phyloP scores from a whole-genome alignment of 805 yeast species.

The Metschnikowia vanudenii region DNA sequence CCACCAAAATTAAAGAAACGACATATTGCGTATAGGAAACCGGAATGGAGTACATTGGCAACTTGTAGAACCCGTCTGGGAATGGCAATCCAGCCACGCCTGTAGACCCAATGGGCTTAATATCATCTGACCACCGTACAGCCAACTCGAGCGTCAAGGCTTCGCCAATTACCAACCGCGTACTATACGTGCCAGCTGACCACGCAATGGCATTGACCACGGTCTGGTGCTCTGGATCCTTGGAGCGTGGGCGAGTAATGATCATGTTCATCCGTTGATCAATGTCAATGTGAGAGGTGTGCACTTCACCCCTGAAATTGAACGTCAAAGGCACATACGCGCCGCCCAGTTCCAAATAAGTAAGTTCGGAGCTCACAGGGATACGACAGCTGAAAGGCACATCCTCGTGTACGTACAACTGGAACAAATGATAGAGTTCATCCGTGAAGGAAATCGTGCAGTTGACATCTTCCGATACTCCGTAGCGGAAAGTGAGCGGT shows the following conservation, averaged over 20 bases:
- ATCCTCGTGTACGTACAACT: conserved; percentile 74
- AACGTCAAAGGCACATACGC: conserved; percentile 59
- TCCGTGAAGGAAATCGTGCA: conserved; percentile 66
- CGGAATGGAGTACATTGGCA: conserved; percentile 32
- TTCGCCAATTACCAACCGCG: conserved; percentile 67
- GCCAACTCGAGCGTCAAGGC: conserved; percentile 54
- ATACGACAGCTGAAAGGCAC: conserved; percentile 69
- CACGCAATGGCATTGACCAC: conserved; percentile 57
- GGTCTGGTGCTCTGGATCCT: conserved; percentile 32
- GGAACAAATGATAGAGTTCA: conserved; percentile 65
- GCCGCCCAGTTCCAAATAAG: conserved; percentile 42
- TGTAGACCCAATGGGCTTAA: conserved; percentile 21
- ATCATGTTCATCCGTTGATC: conserved; percentile 57
- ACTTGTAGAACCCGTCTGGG: conserved; percentile 39
- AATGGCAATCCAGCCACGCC: conserved; percentile 30
- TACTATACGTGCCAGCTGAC: conserved; percentile 59
- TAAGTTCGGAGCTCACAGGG: conserved; percentile 47
- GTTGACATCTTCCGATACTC: conserved; percentile 48
- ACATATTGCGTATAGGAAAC: conserved; percentile 25
- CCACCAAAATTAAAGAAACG: conserved; percentile 21
- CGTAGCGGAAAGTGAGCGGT: conserved; percentile 57
- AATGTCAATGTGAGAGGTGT: conserved; percentile 65
- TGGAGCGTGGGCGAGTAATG: conserved; percentile 37
- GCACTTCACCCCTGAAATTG: conserved; percentile 64
- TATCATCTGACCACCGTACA: conserved; percentile 52